Evolutionary conservation across 371 early-diverging fungal species (phyloP).

Genomic region (Coemansia sp.): DNA sequence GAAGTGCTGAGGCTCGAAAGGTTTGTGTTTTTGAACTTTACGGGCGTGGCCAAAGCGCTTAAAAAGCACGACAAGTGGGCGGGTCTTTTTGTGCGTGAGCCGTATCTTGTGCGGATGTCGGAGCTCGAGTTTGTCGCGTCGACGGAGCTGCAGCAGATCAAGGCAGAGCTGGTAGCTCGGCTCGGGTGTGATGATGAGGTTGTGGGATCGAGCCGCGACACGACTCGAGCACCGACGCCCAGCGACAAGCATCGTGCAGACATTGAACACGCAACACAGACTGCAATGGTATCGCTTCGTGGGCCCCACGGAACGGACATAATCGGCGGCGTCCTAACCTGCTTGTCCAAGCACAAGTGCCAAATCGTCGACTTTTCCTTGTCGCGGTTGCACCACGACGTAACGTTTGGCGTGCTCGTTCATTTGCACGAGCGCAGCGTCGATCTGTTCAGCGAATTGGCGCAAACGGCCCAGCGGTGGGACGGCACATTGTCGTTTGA

Average conservation of each 20-base stretch:
- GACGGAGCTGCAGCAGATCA: slow-evolving; percentile 59
- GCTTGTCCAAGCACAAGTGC: slow-evolving; percentile 68
- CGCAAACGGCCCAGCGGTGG: slow-evolving; percentile 74
- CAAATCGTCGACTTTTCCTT: slow-evolving; percentile 77
- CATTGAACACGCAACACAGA: slow-evolving; percentile 36
- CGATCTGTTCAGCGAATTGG: slow-evolving; percentile 72
- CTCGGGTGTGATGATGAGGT: slow-evolving; percentile 22
- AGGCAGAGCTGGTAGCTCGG: slow-evolving; percentile 63
- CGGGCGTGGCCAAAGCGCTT: slow-evolving; percentile 75
- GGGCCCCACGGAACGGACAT: slow-evolving; percentile 90
- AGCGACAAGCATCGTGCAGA: too few relatives aligned
- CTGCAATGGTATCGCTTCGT: slow-evolving; percentile 57
- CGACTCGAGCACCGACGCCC: slow-evolving; percentile 7
- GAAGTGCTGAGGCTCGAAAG: slow-evolving; percentile 64
- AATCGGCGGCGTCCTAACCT: slow-evolving; percentile 73
- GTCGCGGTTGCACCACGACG: slow-evolving; percentile 82
- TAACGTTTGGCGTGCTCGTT: slow-evolving; percentile 81
- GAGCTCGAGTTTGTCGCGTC: slow-evolving; percentile 63
- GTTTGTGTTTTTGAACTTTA: slow-evolving; percentile 73
- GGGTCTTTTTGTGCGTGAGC: slow-evolving; percentile 64
- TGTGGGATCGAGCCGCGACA: neutral
- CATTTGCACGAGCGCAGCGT: slow-evolving; percentile 66
- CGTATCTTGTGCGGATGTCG: slow-evolving; percentile 69
- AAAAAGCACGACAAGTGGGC: slow-evolving; percentile 86
- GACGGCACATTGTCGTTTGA: slow-evolving; percentile 78